Percentiles rank a stretch among this genome's conserved stretches.
These are phyloP conservation scores for Umbelopsis isabellina DNA, from an alignment of 192 early-diverging fungal genomes.

Conservation along the genomic window DNA sequence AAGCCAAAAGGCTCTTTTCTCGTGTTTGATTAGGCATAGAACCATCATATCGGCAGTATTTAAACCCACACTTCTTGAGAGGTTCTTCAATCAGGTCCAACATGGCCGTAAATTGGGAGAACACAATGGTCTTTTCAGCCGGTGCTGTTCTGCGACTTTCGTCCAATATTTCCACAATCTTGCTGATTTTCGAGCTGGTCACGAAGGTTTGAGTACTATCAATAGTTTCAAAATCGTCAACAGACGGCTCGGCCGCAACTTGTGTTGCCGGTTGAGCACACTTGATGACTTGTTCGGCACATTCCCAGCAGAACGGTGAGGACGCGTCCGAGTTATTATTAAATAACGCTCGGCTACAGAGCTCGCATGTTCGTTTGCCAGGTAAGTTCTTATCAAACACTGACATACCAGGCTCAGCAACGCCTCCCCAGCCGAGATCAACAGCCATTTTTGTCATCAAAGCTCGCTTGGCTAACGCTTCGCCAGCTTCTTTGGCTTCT, in stretches of 20 bases:
- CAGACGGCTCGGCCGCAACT: background rate
- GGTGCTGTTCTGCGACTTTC: conserved; percentile 48
- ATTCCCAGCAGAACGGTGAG: conserved; percentile 23
- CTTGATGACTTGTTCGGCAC: conserved; percentile 16
- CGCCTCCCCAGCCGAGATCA: conserved; percentile 31
- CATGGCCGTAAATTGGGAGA: conserved; percentile 61
- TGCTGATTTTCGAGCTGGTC: conserved; percentile 44
- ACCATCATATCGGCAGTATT: conserved; percentile 46
- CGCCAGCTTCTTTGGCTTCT: conserved; percentile 1
- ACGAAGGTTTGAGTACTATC: conserved; percentile 28
- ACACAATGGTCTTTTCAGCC: conserved; percentile 60
- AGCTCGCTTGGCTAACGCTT: conserved; percentile 11
- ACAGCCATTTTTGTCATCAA: conserved; percentile 28
- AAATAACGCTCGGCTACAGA: conserved; percentile 9
- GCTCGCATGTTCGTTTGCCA: conserved; percentile 25
- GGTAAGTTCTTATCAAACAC: conserved; percentile 20
- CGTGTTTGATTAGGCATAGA: conserved; percentile 47
- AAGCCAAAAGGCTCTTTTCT: conserved; percentile 61
- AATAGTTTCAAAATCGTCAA: conserved; percentile 14
- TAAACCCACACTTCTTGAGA: conserved; percentile 40
- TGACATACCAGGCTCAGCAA: conserved; percentile 17
- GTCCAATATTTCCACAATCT: conserved; percentile 51
- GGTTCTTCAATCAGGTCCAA: conserved; percentile 54
- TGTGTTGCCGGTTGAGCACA: background rate
- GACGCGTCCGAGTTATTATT: conserved; percentile 8